phyloP scores from a whole-genome alignment of 139 green algal genomes.

The Desmodesmus armatus region DNA sequence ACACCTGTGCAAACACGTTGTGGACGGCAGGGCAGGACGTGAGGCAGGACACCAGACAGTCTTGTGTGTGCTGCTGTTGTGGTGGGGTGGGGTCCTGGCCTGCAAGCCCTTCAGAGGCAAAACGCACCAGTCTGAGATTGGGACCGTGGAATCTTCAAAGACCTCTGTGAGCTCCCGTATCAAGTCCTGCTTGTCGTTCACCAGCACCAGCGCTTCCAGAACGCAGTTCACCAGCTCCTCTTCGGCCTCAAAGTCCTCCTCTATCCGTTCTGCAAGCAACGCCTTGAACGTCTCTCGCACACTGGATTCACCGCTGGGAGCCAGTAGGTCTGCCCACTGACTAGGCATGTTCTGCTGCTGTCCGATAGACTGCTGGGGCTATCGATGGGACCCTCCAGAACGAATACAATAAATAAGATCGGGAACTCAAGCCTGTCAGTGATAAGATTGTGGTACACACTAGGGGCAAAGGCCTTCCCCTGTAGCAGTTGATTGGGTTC shows the following conservation, averaged over 20 bases:
- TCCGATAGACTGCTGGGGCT: no score
- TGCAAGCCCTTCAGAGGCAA: not conserved
- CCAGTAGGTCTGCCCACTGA: not conserved
- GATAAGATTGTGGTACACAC: no score
- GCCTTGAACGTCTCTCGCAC: not conserved
- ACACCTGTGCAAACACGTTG: no score
- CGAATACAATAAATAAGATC: no score
- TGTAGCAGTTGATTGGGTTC: no score
- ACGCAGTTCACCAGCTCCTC: constrained; percentile 8
- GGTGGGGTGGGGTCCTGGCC: not conserved
- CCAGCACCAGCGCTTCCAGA: not conserved
- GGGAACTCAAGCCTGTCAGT: no score
- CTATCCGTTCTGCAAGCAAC: not conserved
- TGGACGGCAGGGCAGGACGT: not conserved
- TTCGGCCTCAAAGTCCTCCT: constrained; percentile 4
- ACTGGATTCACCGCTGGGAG: not conserved
- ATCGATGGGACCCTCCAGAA: no score
- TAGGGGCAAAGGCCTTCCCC: no score
- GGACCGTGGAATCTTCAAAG: constrained; percentile 19
- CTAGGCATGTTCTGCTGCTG: no score
- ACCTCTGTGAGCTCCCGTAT: not conserved
- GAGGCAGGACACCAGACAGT: not conserved
- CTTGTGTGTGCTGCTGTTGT: not conserved
- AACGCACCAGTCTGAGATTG: constrained; percentile 8
- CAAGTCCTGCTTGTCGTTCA: not conserved